Percentiles rank a stretch among this genome's conserved stretches.
Evolutionary conservation across 768 basidiomycete species (phyloP).

Genomic region (Rhizopogon vinicolor): DNA sequence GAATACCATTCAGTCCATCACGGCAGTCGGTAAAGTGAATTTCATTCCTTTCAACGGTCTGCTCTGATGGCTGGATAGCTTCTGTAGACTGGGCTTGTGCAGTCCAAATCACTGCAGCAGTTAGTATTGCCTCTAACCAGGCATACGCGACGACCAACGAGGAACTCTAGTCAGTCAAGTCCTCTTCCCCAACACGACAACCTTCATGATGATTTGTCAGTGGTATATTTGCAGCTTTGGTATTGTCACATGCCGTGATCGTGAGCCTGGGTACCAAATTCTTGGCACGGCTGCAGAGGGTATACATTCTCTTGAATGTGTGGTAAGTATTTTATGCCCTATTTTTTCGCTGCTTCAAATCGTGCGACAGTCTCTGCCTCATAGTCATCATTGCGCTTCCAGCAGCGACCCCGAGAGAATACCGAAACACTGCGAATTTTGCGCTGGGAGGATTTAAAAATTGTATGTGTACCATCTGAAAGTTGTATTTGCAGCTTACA

Average conservation of each 20-base stretch:
- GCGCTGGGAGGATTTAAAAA: slow-evolving; percentile 35
- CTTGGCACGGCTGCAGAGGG: slow-evolving; percentile 61
- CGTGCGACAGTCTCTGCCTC: not conserved
- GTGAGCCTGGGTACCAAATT: slow-evolving; percentile 62
- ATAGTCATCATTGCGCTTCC: slow-evolving; percentile 39
- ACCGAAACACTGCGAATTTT: slow-evolving; percentile 33
- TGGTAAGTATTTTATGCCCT: slow-evolving; percentile 15
- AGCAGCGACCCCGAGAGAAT: slow-evolving; percentile 31
- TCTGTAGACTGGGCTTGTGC: slow-evolving; percentile 61
- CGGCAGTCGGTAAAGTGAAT: slow-evolving; percentile 17
- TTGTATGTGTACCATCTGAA: slow-evolving; percentile 13
- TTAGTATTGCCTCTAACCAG: slow-evolving; percentile 34
- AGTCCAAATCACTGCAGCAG: slow-evolving; percentile 51
- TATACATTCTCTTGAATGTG: slow-evolving; percentile 38
- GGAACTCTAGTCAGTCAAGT: slow-evolving; percentile 39
- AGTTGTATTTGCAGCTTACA: slow-evolving; percentile 4
- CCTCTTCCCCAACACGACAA: not conserved
- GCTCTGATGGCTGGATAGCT: slow-evolving; percentile 19
- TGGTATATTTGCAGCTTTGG: slow-evolving; percentile 55
- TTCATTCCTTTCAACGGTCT: not conserved
- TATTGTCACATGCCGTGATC: slow-evolving; percentile 55
- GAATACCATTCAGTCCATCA: slow-evolving; percentile 46
- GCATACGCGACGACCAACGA: slow-evolving; percentile 37
- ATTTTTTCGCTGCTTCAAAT: not conserved
- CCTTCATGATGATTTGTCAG: slow-evolving; percentile 40